Evolutionary conservation across 176 grass and related monocot species (phyloP), one percentile per base, ranked within the genome.

Genomic region (Miscanthus lutarioriparius): DNA sequence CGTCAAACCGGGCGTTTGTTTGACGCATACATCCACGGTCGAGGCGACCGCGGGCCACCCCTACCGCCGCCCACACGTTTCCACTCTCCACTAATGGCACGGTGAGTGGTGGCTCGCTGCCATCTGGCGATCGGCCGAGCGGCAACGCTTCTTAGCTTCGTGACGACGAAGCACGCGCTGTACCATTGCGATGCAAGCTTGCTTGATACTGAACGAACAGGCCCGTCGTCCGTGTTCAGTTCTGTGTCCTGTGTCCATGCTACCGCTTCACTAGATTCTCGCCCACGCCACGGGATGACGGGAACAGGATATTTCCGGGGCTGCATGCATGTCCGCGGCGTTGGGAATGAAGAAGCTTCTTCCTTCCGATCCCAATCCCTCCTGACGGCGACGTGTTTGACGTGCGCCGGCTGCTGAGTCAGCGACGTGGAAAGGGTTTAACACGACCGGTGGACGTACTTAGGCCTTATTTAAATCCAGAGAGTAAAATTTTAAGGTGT

Each of bases 371-470:
- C 54, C 8, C 7, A 9, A 56, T 11, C 2, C 12, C 38, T 11
- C 5, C 69, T 72, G 70, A 72, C 12, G 70, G 6, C 40, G 69
- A 72, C 69, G 70, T 43, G n/a, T 26, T 72, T 72, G 70, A 45
- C 70, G n/a, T 27, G n/a, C 70, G 6, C n/a, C 38, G 40, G 70
- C 10, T 45, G 70, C 70, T 72, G 70, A 72, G 40, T 72, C 70
- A 72, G 70, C 70, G 23, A 8, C 39, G 39, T 14, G 40, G 70
- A 72, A 72, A 72, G n/a, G 10, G 37, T 43, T 14, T 26, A 27
- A 72, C 70, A 72, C 70, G 70, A 23, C 70, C 70, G 13, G 70
- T 16, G 70, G 70, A 45, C 70, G 22, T 48, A 48, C 4, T n/a
- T n/a, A n/a, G n/a, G n/a, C n/a, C n/a, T n/a, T n/a, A n/a, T n/a